A percentile compares a stretch with the other conserved stretches of the same genome.
Conservation (phyloP, 2,329 filamentous ascomycete genomes). For the Fusarium sp. region DNA sequence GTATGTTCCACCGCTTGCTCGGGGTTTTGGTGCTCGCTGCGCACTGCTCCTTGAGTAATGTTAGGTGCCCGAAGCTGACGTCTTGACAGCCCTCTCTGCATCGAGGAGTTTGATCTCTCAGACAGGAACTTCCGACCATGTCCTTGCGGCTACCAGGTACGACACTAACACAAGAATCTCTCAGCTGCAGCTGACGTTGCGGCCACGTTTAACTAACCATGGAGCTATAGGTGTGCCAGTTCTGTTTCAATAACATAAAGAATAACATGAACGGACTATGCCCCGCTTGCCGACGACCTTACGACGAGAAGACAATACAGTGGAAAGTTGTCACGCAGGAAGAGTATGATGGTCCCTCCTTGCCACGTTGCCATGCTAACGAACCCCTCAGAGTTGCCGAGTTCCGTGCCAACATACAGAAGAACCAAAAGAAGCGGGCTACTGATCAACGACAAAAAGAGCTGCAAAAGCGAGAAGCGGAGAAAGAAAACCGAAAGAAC, state of each 20-base stretch:
- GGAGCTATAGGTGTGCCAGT: conserved; percentile 86
- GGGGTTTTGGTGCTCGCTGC: conserved; percentile 18
- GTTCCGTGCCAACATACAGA: conserved; percentile 82
- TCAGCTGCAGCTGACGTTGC: conserved; percentile 6
- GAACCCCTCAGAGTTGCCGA: conserved; percentile 70
- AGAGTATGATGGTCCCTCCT: conserved; percentile 73
- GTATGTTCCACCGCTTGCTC: conserved; percentile 56
- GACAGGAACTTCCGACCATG: conserved; percentile 98
- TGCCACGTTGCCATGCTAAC: conserved; percentile 33
- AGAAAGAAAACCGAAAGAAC: conserved; percentile 95
- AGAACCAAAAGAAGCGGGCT: conserved; percentile 93
- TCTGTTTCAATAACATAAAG: conserved; percentile 99
- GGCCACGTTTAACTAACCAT: conserved; percentile 44
- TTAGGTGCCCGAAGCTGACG: conserved; percentile 42
- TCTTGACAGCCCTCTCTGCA: conserved; percentile 85
- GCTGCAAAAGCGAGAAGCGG: conserved; percentile 93
- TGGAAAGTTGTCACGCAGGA: conserved; percentile 95
- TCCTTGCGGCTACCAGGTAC: conserved; percentile 96
- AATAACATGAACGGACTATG: conserved; percentile 97
- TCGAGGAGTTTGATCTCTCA: conserved; percentile 98
- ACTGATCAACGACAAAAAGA: conserved; percentile 89
- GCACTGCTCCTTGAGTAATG: conserved; percentile 38
- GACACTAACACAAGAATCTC: neutral
- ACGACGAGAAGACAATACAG: conserved; percentile 96
- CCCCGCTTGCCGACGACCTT: conserved; percentile 94